Evolutionary conservation across 805 yeast species (phyloP), one percentile per base, ranked within the genome.

Genomic region (Suhomyces sp.): DNA sequence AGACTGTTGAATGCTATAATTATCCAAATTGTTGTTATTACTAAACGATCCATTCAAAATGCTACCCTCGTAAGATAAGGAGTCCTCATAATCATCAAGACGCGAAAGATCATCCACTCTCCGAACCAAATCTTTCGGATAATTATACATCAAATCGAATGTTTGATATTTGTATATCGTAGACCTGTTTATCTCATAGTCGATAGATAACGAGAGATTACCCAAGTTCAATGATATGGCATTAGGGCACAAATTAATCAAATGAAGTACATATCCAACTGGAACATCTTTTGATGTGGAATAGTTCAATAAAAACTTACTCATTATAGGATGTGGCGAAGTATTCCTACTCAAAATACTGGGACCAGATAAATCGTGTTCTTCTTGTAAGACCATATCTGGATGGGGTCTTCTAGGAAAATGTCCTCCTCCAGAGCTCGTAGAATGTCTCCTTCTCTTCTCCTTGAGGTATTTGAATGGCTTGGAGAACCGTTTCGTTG

Each of bases 201-300:
- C 96, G 11, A 68, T 63, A 5, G 86, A 81, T 7, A 86, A 60
- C 1, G 83, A 72, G 6, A 87, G 47, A 31, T 73, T 72, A 4
- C 78, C 78, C n/a, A 88, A 55, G 47, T 88, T 70, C 16, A 88
- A 46, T 3, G 60, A 47, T 11, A 53, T 58, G 23, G 88, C 47
- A 45, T 83, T 81, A 10, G 77, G 77, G 51, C 96, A 88, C 21
- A 76, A 61, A n/a, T 71, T 72, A 24, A 88, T 51, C 23, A 87
- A 50, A 53, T 85, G 95, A 10, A 88, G 51, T 7, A 88, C 50
- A 43, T 78, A 77, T 0, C 96, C 96, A 19, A 82, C 61, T 1
- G 96, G 96, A 5, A 88, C 53, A 54, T 88, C 96, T 46, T 74
- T 77, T n/a, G 81, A 71, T 14, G 74, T 66, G 3, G 86, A 70